phyloP scores from a whole-genome alignment of 1,284 basidiomycete species.

The Rhizopogon parksii region DNA sequence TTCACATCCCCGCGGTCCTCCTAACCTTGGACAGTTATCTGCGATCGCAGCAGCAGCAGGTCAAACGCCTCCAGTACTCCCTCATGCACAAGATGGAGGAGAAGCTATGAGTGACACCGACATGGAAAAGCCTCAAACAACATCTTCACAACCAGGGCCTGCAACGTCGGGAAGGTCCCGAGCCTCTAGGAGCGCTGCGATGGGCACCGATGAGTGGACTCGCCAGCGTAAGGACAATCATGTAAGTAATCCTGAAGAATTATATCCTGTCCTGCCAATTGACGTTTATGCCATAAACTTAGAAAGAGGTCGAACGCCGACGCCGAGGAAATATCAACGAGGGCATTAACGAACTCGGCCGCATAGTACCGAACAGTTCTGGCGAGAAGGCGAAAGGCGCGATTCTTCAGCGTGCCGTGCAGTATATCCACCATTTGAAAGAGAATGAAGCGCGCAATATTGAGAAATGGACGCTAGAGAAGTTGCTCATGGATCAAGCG shows the following conservation, averaged over 20 bases:
- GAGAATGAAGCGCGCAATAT: conserved; percentile 87
- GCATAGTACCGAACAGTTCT: conserved; percentile 81
- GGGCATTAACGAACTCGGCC: conserved; percentile 87
- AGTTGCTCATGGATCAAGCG: conserved; percentile 86
- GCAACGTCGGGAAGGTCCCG: conserved; percentile 33
- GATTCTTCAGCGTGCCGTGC: conserved; percentile 76
- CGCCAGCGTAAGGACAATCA: conserved; percentile 82
- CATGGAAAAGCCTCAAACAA: conserved; percentile 21
- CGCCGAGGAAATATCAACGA: conserved; percentile 93
- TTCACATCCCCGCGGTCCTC: conserved; percentile 64
- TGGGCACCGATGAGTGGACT: conserved; percentile 75
- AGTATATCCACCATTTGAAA: conserved; percentile 86
- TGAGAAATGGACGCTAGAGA: conserved; percentile 93
- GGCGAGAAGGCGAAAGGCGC: conserved; percentile 88
- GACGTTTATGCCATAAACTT: conserved; percentile 6
- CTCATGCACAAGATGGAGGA: conserved; percentile 29
- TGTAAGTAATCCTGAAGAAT: conserved; percentile 34
- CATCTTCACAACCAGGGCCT: conserved; percentile 9
- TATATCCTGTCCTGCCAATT: background rate
- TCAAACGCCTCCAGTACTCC: conserved; percentile 30
- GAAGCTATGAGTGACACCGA: conserved; percentile 34
- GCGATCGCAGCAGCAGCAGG: conserved; percentile 38
- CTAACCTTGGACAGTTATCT: conserved; percentile 53
- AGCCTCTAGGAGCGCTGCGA: conserved; percentile 44
- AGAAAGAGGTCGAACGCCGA: conserved; percentile 97